Base-by-base conservation (phyloP, 495 filamentous ascomycete genomes). In the Chaetomium fimeti region DNA sequence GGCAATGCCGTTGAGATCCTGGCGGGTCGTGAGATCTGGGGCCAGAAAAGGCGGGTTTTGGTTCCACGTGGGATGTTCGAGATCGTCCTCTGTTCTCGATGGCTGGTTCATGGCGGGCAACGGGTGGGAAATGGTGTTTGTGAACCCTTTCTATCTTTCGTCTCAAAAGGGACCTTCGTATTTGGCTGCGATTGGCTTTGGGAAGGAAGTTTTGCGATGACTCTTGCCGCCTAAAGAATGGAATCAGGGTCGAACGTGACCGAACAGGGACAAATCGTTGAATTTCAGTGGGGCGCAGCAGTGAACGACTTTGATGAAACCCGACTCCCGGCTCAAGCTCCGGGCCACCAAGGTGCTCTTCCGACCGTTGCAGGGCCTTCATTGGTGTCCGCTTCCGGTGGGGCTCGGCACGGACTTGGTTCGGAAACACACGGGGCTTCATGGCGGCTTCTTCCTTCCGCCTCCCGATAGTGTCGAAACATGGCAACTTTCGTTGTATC, bases 1-100 rank as follows among this genome's bases (percentile, higher is more conserved):
- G 61, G 75, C 77, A 47, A 83, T 79, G 47, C 86, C 85, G 65
- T 88, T 89, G 49, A 89, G 82, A 65, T 89, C 85, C 73, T 84
- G 81, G 59, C 86, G 77, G 28, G 86, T 87, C 13, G 86, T 89
- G 54, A 78, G 73, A 63, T 87, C 85, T 3, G 82, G 77, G 61
- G 81, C 84, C 56, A 88, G 71, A 13, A 76, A 73, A 16, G 81
- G 73, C 43, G 86, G 83, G 60, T 78, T 87, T 69, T 88, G 85
- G 70, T 87, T 89, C 79, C 82, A 85, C 54, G 72, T 78, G 16
- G 80, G 83, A 60, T 84, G 78, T 11, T 78, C 75, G 27, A 81
- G 71, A 18, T 79, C 80, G 57, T 88, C 84, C 57, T 88, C 85
- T n/a, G 77, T 86, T 61, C 85, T 75, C 16, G 85, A 88, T 29